Conservation (phyloP, 2,329 filamentous ascomycete species). For the Aspergillus melleus region DNA sequence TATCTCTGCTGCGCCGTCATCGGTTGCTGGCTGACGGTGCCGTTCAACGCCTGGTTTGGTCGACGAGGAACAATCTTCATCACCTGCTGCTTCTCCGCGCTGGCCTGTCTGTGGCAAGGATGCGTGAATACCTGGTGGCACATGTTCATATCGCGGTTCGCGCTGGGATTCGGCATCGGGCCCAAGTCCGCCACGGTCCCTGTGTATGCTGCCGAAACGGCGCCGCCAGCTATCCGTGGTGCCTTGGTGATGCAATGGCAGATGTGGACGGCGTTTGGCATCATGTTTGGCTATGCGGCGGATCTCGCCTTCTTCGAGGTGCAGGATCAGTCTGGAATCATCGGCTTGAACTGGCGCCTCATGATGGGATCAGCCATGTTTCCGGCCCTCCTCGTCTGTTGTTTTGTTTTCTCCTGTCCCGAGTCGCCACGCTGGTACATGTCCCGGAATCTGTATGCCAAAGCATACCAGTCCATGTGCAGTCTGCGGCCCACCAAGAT, state of each 20-base stretch:
- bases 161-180: slow-evolving; percentile 76
- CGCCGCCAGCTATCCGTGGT: slow-evolving; percentile 68
- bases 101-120: slow-evolving; percentile 56
- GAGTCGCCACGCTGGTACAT: slow-evolving; percentile 53
- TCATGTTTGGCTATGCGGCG: slow-evolving; percentile 58
- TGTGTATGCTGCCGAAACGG: slow-evolving; percentile 73
- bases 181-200: slow-evolving; percentile 73
- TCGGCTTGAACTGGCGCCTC: slow-evolving; percentile 65
- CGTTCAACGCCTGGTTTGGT: slow-evolving; percentile 69
- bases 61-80: slow-evolving; percentile 75
- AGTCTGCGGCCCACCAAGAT: slow-evolving; percentile 45
- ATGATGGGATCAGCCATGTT: slow-evolving; percentile 69
- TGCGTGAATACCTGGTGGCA: slow-evolving; percentile 72
- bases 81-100: slow-evolving; percentile 68
- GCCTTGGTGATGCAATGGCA: slow-evolving; percentile 84
- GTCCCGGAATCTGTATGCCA: slow-evolving; percentile 42
- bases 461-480: slow-evolving; percentile 45
- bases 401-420: slow-evolving; percentile 64
- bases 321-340: slow-evolving; percentile 52
- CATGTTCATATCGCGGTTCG: slow-evolving; percentile 68
- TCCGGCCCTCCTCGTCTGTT: slow-evolving; percentile 59
- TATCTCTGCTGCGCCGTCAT: slow-evolving; percentile 66
- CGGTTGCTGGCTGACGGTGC: slow-evolving; percentile 72
- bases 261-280: slow-evolving; percentile 53
- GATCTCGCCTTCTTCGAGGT: slow-evolving; percentile 63